Evolutionary conservation across 202 grass and related monocot genomes (phyloP).

Genomic region (Elaeis oleifera): DNA sequence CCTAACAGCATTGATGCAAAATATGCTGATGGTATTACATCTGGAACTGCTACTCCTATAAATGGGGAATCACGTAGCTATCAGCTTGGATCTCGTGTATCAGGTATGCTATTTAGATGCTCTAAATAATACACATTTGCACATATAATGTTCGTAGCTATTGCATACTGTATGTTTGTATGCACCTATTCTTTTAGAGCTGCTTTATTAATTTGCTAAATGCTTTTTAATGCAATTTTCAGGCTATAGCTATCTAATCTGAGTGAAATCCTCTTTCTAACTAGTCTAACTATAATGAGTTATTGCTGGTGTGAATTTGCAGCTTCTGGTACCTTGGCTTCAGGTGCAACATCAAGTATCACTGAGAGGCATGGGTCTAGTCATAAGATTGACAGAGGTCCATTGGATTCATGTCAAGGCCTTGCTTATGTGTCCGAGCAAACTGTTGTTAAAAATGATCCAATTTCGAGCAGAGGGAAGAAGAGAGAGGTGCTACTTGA

Average conservation of each 20-base stretch:
- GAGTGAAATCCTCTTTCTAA: too few relatives aligned
- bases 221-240: too few relatives aligned
- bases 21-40: slow-evolving; percentile 30
- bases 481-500: slow-evolving; percentile 24
- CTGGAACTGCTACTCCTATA: slow-evolving; percentile 8
- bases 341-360: slow-evolving; percentile 26
- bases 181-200: too few relatives aligned
- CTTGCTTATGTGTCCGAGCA: slow-evolving; percentile 7
- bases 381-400: slow-evolving; percentile 46
- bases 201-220: too few relatives aligned
- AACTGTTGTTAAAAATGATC: slow-evolving; percentile 19
- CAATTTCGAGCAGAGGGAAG: slow-evolving; percentile 7
- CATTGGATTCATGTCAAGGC: slow-evolving; percentile 39
- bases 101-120: too few relatives aligned
- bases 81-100: not conserved
- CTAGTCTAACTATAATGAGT: too few relatives aligned
- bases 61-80: slow-evolving; percentile 6
- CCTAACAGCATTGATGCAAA: slow-evolving; percentile 31
- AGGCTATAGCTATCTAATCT: too few relatives aligned
- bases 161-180: too few relatives aligned
- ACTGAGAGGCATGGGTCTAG: slow-evolving; percentile 26
- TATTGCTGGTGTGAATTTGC: not conserved
- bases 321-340: slow-evolving; percentile 5
- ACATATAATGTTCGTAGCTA: too few relatives aligned
- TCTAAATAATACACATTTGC: too few relatives aligned